These are phyloP conservation scores for Juncus inflexus DNA, from an alignment of 176 grass and related monocot genomes.

Conservation along the genomic window DNA sequence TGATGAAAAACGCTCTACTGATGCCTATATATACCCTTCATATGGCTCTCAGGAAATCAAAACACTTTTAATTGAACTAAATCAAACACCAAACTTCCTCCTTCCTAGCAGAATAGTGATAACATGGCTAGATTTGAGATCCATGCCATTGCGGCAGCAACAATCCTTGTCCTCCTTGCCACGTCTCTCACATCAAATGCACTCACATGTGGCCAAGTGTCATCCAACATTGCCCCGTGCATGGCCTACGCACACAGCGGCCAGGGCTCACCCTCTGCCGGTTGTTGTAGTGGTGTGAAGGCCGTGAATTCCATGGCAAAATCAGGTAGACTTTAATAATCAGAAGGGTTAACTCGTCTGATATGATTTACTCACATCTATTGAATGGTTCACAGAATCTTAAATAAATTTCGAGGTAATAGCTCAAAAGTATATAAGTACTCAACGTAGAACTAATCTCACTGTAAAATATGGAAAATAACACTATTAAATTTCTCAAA, in stretches of 20 bases:
- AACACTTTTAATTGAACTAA: neutral
- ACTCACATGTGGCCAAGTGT: neutral
- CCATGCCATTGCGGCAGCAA: neutral
- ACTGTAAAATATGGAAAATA: no score
- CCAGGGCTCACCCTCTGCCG: neutral
- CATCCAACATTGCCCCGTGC: neutral
- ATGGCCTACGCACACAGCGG: neutral
- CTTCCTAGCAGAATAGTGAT: neutral
- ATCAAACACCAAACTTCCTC: neutral
- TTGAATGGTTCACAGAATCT: no score
- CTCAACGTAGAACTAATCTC: no score
- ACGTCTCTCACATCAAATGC: neutral
- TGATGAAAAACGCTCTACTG: no score
- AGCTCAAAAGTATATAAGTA: no score
- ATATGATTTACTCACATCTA: no score
- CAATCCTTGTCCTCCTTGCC: neutral
- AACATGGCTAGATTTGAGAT: neutral
- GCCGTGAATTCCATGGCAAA: neutral
- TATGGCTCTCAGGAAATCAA: neutral
- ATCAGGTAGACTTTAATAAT: no score
- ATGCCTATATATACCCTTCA: conserved; percentile 18
- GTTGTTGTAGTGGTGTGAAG: neutral
- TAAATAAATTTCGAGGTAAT: no score
- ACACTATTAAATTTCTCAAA: no score
- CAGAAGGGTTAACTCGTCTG: no score